These are phyloP conservation scores for Zopfia rhizophila DNA, from an alignment of 2,329 filamentous ascomycete genomes.

Conservation along the genomic window DNA sequence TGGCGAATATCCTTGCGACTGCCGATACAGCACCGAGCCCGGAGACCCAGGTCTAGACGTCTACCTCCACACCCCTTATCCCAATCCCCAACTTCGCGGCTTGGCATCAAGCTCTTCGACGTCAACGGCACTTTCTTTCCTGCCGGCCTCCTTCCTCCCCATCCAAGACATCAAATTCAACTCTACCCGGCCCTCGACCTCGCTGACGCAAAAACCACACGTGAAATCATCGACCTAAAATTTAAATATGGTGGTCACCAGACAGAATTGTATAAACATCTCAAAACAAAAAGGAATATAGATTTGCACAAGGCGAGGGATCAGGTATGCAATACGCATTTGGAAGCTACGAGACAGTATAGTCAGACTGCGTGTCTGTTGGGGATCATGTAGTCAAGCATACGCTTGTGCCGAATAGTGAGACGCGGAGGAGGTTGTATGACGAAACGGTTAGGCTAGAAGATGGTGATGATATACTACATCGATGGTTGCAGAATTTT, in stretches of 20 bases:
- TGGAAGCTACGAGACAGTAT: constrained; percentile 54
- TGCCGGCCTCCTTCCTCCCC: constrained; percentile 44
- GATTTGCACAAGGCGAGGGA: constrained; percentile 54
- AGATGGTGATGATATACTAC: constrained; percentile 50
- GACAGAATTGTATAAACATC: constrained; percentile 54
- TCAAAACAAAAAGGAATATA: constrained; percentile 52
- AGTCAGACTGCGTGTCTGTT: constrained; percentile 61
- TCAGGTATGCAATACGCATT: constrained; percentile 52
- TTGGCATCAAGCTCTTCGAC: constrained; percentile 63
- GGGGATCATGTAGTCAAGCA: constrained; percentile 62
- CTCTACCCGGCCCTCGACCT: constrained; percentile 61
- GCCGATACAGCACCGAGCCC: constrained; percentile 53
- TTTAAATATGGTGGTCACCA: constrained; percentile 52
- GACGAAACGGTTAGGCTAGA: constrained; percentile 52
- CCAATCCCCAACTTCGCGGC: constrained; percentile 58
- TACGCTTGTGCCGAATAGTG: constrained; percentile 55
- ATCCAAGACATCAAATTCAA: constrained; percentile 63
- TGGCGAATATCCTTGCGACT: constrained; percentile 46
- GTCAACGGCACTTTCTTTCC: constrained; percentile 57
- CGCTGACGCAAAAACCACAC: constrained; percentile 57
- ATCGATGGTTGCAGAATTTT: constrained; percentile 54
- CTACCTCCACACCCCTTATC: constrained; percentile 36
- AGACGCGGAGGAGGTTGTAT: constrained; percentile 54
- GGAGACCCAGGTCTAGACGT: constrained; percentile 53
- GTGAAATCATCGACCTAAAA: constrained; percentile 56